Conservation (phyloP, 2,329 filamentous ascomycete species). For the Passalora sequoiae region DNA sequence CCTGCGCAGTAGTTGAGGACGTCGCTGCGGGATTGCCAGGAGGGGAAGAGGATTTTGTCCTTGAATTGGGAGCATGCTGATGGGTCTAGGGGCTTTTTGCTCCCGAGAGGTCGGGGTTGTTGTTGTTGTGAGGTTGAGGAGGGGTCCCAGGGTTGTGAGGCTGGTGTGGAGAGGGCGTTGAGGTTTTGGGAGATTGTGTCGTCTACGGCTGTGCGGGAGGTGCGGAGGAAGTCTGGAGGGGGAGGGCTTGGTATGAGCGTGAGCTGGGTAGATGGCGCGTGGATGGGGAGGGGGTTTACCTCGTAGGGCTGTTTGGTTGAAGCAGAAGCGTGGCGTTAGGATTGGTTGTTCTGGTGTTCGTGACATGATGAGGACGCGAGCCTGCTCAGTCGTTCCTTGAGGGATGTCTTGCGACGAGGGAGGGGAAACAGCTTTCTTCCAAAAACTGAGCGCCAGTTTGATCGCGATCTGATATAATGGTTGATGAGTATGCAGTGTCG, state of each 20-base stretch:
- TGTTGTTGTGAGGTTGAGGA: slow-evolving; percentile 63
- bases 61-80: slow-evolving; percentile 67
- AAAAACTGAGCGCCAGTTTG: slow-evolving; percentile 29
- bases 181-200: slow-evolving; percentile 91
- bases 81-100: slow-evolving; percentile 52
- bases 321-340: slow-evolving; percentile 49
- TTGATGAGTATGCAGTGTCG: too few species aligned
- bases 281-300: slow-evolving; percentile 32
- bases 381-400: too few species aligned
- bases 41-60: slow-evolving; percentile 72
- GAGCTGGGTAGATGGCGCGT: slow-evolving; percentile 16
- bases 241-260: slow-evolving; percentile 29
- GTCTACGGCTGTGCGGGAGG: slow-evolving; percentile 79
- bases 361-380: slow-evolving; percentile 41
- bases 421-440: slow-evolving; percentile 20
- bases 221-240: slow-evolving; percentile 73
- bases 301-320: slow-evolving; percentile 48
- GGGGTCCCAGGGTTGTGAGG: slow-evolving; percentile 69
- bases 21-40: slow-evolving; percentile 78
- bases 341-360: slow-evolving; percentile 37
- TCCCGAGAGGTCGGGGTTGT: slow-evolving; percentile 45
- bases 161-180: slow-evolving; percentile 78
- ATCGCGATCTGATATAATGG: neutral
- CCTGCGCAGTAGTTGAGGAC: slow-evolving; percentile 84
- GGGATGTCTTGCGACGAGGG: too few species aligned